Base-by-base conservation (phyloP, 805 yeast genomes). In the Cyberlindnera lachancei region DNA sequence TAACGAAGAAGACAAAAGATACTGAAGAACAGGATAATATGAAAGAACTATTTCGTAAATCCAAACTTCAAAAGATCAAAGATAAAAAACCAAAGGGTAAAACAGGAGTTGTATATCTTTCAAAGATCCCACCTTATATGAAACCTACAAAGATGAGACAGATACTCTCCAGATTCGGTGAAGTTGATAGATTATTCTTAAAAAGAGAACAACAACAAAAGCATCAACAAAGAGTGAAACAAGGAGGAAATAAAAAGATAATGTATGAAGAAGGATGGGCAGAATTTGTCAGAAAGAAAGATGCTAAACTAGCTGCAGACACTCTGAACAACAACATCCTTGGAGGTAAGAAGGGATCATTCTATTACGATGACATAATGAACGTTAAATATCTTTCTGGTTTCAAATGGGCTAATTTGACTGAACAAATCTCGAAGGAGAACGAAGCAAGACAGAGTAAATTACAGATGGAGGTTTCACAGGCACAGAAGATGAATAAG, bases 181-280 rank as follows among this genome's bases (percentile, higher is more conserved):
- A 75, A 37, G 69, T 90, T n/a, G 95, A 85, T 47, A 66, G 97
- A 42, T 61, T 92, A 6, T 92, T 81, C 53, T 59, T 92, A 41
- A 81, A 86, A 44, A 95, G 94, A 12, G 98, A 92, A 55, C 83
- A 80, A 41, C 68, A 75, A 8, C 63, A 70, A 18, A 67, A 67
- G 7, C 67, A 86, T 48, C 73, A 72, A 31, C 66, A 69, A 30
- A 65, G 98, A 46, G 75, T 84, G 15, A 82, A 80, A 48, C 70
- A 74, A 41, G 97, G 97, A 11, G 97, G 98, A 15, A 92, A 90
- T 56, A 87, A 86, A 56, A 88, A 88, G 58, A 70, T 70, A 52
- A 80, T 73, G 60, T 92, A 73, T 52, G 84, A 81, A 18, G 98
- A 90, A 63, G 98, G 98, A 11, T 92, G 98, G 98, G 92, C 83